Evolutionary conservation across 2,329 filamentous ascomycete genomes (phyloP), one percentile per base, ranked within the genome.

Genomic region (Penicillium decumbens): DNA sequence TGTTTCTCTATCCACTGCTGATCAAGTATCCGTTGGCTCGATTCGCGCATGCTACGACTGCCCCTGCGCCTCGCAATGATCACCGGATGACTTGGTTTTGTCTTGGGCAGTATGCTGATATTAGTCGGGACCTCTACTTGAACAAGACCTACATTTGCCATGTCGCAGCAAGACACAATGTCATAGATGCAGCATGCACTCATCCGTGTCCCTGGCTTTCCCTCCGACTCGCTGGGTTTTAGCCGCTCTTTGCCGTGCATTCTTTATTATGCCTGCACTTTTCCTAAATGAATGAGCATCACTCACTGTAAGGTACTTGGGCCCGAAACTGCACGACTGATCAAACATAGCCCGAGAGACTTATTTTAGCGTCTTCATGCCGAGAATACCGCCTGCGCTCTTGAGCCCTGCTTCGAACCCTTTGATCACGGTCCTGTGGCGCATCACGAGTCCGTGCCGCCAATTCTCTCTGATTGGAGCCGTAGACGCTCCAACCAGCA

Each of bases 361-460:
- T 3, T 10, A 35, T 4, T 3, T 20, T 10, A 15, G 27, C 25
- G n/a, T 15, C 3, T 8, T 20, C 24, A 39, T 15, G 4, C 3
- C 13, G 24, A n/a, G 29, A 3, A 32, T 29, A 25, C 35, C 18
- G 43, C 37, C 25, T 35, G 15, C 33, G 5, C n/a, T 30, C 15
- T n/a, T 13, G 6, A 6, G 25, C 24, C 30, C 15, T 12, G n/a
- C 39, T 13, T 15, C 33, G 23, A 9, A 43, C 18, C 30, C 33
- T n/a, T 28, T 39, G 18, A 28, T 49, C 44, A 47, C 41, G 33
- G 25, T 45, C 40, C 53, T 51, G 37, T 37, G 43, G 43, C 38
- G 41, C 46, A 54, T 51, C 45, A 54, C 48, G 38, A 44, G 48
- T 10, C 24, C 7, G 25, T 47, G 13, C 35, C 7, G 18, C 32